Base-by-base conservation (phyloP, 106 monocot species). In the Platanthera zijinensis region DNA sequence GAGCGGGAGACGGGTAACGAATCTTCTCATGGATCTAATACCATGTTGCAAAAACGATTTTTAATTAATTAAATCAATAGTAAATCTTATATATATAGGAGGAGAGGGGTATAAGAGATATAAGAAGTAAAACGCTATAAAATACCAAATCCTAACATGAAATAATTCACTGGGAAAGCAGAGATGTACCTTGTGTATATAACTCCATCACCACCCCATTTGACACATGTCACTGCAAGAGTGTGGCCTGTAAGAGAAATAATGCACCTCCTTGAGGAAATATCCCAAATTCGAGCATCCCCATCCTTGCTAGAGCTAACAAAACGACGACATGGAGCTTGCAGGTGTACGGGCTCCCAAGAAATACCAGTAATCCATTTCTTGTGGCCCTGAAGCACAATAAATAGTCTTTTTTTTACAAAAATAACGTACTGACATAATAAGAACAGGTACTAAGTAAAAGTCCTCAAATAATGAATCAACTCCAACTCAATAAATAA, bases 281-380 rank as follows among this genome's bases (percentile, higher is more conserved):
- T 52, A 80, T 97, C 96, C 96, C 96, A 97, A 78, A 97, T 86
- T 5, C 96, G 88, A 45, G 96, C 96, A 84, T 97, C 96, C 50
- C 96, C 96, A 86, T 97, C 96, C 80, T 97, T 97, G 70, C 93
- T 91, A 57, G 93, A 90, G 81, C 96, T 97, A 53, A 97, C 96
- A 87, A 97, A 93, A 80, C 96, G 93, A 18, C 89, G 87, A 73
- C 86, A 89, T 14, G 96, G 96, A 84, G 93, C 85, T 84, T 87
- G 83, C 84, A 97, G 76, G 73, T 97, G 96, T 50, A 89, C 85
- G 70, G 96, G 96, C 70, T 97, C 96, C 96, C 96, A 97, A 70
- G 96, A 89, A 79, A 97, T 83, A 79, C 84, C 89, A 83, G 96
- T 97, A 78, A 97, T 97, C 93, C 93, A 97, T 69, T 97, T 97